Evolutionary conservation across 495 filamentous ascomycete species (phyloP).

Genomic region (Letharia columbiana): DNA sequence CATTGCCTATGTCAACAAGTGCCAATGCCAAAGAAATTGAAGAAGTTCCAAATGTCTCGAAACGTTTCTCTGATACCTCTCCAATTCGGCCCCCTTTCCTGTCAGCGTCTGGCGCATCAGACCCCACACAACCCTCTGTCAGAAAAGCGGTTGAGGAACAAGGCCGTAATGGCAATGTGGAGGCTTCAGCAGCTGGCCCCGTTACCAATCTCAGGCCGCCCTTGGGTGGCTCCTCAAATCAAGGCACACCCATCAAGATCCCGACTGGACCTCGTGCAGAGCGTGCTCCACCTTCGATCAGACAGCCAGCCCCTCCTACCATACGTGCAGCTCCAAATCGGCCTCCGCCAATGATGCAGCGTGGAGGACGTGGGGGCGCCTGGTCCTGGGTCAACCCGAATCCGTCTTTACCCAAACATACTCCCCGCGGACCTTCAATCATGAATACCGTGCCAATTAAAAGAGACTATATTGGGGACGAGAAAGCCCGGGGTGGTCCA

Average conservation of each 20-base stretch:
- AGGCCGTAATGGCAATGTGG: slow-evolving; percentile 22
- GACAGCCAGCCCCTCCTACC: slow-evolving; percentile 21
- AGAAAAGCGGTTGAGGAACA: slow-evolving; percentile 24
- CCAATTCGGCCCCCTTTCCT: slow-evolving; percentile 6
- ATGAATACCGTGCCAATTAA: slow-evolving; percentile 26
- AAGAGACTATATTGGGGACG: slow-evolving; percentile 22
- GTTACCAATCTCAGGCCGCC: slow-evolving; percentile 10
- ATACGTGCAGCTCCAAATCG: slow-evolving; percentile 16
- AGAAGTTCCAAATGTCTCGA: slow-evolving; percentile 10
- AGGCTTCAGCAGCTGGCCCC: slow-evolving; percentile 9
- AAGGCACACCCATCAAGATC: slow-evolving; percentile 24
- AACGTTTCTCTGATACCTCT: slow-evolving; percentile 18
- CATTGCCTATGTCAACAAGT: not conserved
- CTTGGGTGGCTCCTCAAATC: slow-evolving; percentile 9
- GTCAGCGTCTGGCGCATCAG: slow-evolving; percentile 6
- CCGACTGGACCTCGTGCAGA: slow-evolving; percentile 27
- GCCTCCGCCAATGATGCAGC: slow-evolving; percentile 17
- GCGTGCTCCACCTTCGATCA: slow-evolving; percentile 21
- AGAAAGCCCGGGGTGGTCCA: slow-evolving; percentile 7
- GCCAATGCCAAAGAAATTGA: slow-evolving; percentile 11
- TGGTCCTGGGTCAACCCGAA: slow-evolving; percentile 21
- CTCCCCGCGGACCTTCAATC: slow-evolving; percentile 26
- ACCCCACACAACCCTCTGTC: slow-evolving; percentile 17
- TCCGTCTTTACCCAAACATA: slow-evolving; percentile 11
- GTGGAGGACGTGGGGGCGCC: slow-evolving; percentile 14